A percentile compares a stretch with the other conserved stretches of the same genome.
Evolutionary conservation across 1,284 basidiomycete species (phyloP).

Genomic region (Trametes pubescens): DNA sequence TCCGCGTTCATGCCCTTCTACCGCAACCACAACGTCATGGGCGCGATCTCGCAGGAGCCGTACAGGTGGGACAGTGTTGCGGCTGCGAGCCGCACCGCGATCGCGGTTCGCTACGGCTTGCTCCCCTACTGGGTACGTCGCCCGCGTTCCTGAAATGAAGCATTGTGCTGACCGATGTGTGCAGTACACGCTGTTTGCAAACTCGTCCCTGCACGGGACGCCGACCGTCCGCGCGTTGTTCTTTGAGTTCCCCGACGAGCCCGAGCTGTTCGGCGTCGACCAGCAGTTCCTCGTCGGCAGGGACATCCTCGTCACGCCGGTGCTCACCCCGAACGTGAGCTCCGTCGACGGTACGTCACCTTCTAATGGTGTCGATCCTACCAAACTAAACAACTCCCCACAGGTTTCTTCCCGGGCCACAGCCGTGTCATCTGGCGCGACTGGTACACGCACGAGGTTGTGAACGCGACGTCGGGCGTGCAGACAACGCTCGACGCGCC

Average conservation of each 20-base stretch:
- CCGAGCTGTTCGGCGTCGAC: slow-evolving; percentile 68
- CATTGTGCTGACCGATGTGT: background rate
- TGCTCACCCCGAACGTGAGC: slow-evolving; percentile 65
- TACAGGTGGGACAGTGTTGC: slow-evolving; percentile 82
- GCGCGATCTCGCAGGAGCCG: slow-evolving; percentile 75
- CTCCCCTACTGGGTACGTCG: slow-evolving; percentile 74
- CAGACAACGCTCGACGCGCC: slow-evolving; percentile 62
- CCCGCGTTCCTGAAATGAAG: background rate
- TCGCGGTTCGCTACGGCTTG: slow-evolving; percentile 69
- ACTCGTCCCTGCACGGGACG: slow-evolving; percentile 67
- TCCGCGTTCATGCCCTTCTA: slow-evolving; percentile 81
- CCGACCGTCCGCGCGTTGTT: slow-evolving; percentile 79
- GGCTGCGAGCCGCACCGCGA: slow-evolving; percentile 75
- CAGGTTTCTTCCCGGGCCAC: slow-evolving; percentile 70
- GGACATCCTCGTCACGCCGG: slow-evolving; percentile 78
- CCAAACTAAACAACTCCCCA: background rate
- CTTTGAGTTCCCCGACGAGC: slow-evolving; percentile 79
- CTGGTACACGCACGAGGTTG: slow-evolving; percentile 74
- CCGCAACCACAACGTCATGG: slow-evolving; percentile 71
- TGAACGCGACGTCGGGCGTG: slow-evolving; percentile 47
- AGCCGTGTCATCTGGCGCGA: slow-evolving; percentile 75
- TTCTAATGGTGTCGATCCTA: too few species aligned
- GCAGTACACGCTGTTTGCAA: slow-evolving; percentile 79
- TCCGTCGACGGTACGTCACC: slow-evolving; percentile 58
- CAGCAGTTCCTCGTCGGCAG: slow-evolving; percentile 76